Conservation (phyloP, 345 rosid species). For the Theobroma cacao region DNA sequence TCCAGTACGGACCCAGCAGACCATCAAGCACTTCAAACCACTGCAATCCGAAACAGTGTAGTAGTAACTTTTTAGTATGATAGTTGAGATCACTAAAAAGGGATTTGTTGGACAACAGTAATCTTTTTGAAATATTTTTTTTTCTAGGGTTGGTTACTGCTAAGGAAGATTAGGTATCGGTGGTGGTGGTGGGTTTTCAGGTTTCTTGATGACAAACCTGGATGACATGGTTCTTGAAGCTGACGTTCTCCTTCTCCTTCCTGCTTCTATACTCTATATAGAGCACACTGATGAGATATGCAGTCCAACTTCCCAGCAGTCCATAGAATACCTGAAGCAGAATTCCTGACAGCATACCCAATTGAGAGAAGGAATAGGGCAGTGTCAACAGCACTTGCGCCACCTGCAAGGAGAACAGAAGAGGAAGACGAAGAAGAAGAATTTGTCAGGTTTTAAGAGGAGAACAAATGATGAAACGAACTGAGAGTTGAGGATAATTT, state of each 20-base stretch:
- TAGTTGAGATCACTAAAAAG: not conserved
- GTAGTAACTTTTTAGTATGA: not conserved
- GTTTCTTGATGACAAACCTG: slow-evolving; percentile 38
- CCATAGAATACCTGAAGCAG: slow-evolving; percentile 89
- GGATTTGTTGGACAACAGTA: not conserved
- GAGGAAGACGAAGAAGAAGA: not conserved
- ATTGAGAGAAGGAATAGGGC: slow-evolving; percentile 96
- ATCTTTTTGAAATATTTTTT: slow-evolving; percentile 2
- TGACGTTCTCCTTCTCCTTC: slow-evolving; percentile 91
- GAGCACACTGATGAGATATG: slow-evolving; percentile 95
- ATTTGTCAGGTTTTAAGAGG: not conserved
- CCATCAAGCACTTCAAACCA: slow-evolving; percentile 99
- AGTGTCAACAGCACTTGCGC: slow-evolving; percentile 94
- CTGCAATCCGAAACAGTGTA: slow-evolving; percentile 34
- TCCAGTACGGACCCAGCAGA: slow-evolving; percentile 91
- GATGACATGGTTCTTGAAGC: slow-evolving; percentile 93
- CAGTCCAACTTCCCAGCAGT: slow-evolving; percentile 94
- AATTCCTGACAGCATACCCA: slow-evolving; percentile 91
- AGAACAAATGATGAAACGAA: not conserved
- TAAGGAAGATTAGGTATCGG: slow-evolving; percentile 17
- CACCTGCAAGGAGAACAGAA: slow-evolving; percentile 38
- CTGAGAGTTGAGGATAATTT: not conserved
- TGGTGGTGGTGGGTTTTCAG: not conserved
- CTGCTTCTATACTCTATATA: slow-evolving; percentile 88
- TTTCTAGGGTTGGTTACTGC: slow-evolving; percentile 4